Evolutionary conservation across 129 eudicot species (phyloP), one percentile per base, ranked within the genome.

Genomic region (Apium graveolens): DNA sequence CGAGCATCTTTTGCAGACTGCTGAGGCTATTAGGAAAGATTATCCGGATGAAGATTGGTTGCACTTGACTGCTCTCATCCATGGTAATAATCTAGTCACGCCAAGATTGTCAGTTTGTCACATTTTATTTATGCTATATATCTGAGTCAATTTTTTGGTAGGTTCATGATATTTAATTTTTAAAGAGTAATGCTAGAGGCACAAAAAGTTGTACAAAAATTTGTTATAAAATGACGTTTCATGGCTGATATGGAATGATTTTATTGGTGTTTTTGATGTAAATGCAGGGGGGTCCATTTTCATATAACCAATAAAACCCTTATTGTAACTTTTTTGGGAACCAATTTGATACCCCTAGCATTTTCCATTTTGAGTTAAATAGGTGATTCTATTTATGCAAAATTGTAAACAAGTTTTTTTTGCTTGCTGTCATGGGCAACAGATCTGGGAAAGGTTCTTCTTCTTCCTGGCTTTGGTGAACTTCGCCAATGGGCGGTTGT

Each of bases 401-500:
- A 7, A 24, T 24, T 24, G 3, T 21, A 24, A 21, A 55, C 9
- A 20, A 7, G 13, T 21, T 24, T 53, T 20, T 53, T 57, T n/a
- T n/a, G 0, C 14, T 2, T n/a, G 11, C 11, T n/a, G 66, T 57
- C 66, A n/a, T 57, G 66, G 11, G 66, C 5, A 77, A 51, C 82
- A 93, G 97, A 91, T 81, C 92, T 93, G 26, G 97, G 98, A 20
- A 93, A 93, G 85, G 95, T 91, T 69, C 88, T 93, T 16, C 81
- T 86, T 60, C 92, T 74, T 69, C 97, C 96, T 66, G 79, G 78
- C 68, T 93, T 91, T 75, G 97, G 98, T 41, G 96, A 65, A 80
- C 96, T 91, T 68, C 97, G 97, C 31, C 98, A 93, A 75, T 93
- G 98, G 98, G 93, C 96, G n/a, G 98, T 93, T 86, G 98, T 91